Evolutionary conservation across 2,329 filamentous ascomycete species (phyloP).

Genomic region (Hypoxylon sp.): DNA sequence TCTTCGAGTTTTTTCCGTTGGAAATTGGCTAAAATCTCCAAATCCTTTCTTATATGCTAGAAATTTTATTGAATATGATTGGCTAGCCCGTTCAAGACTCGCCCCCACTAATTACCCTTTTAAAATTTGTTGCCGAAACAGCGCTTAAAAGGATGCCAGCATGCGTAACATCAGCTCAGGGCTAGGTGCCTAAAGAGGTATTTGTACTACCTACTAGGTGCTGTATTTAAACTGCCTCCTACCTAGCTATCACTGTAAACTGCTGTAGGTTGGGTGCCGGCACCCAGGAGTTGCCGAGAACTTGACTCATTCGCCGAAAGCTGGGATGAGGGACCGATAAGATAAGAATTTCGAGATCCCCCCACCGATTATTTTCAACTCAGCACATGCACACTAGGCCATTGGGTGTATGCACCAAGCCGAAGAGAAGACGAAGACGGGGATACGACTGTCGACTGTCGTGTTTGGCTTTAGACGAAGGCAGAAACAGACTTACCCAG

Average conservation of each 20-base stretch:
- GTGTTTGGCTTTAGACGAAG: not conserved
- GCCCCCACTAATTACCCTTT: no score
- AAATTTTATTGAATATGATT: no score
- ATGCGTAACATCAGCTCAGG: constrained; percentile 12
- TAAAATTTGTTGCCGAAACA: no score
- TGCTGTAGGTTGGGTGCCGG: not conserved
- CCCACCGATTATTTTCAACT: constrained; percentile 39
- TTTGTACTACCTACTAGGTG: not conserved
- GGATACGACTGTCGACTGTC: not conserved
- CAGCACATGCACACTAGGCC: not conserved
- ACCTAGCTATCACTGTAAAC: no score
- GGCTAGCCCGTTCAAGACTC: no score
- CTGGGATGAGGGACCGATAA: constrained; percentile 25
- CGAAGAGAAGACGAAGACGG: constrained; percentile 1
- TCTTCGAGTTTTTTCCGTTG: no score
- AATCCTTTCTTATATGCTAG: no score
- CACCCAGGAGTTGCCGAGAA: not conserved
- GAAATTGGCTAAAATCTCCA: no score
- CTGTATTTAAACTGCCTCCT: no score
- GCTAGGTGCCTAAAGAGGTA: constrained; percentile 13
- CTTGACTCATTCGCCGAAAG: constrained; percentile 8
- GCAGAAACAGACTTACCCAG: not conserved
- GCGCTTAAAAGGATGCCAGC: no score
- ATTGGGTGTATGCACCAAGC: not conserved
- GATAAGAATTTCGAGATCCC: constrained; percentile 31